Conservation (phyloP, 176 grass and related monocot species). For the Cenchrus fungigraminus region DNA sequence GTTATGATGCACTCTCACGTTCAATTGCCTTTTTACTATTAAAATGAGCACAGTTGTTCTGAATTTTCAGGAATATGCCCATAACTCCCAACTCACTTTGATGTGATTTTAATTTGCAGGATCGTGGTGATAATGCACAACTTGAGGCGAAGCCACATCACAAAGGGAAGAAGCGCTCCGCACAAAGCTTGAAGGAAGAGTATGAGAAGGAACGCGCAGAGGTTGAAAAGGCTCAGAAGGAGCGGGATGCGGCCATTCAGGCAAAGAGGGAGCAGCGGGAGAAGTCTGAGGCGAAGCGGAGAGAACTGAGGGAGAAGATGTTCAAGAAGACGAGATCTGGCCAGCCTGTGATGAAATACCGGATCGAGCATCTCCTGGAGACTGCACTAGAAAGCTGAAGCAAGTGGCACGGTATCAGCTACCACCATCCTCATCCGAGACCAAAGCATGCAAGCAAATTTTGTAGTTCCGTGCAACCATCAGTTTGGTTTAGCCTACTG, state of each 20-base stretch:
- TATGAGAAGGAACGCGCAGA: conserved; percentile 76
- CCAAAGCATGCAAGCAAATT: background rate
- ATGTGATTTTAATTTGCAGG: conserved; percentile 30
- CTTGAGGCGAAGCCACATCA: conserved; percentile 34
- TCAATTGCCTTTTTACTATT: background rate
- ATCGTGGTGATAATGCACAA: conserved; percentile 39
- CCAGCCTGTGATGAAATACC: conserved; percentile 87
- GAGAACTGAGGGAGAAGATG: conserved; percentile 74
- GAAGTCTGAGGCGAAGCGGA: conserved; percentile 64
- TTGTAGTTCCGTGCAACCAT: conserved; percentile 19
- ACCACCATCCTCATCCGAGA: background rate
- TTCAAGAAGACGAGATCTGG: conserved; percentile 92
- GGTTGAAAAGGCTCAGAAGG: conserved; percentile 71
- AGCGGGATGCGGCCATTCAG: conserved; percentile 59
- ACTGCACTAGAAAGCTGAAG: conserved; percentile 61
- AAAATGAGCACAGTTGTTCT: background rate
- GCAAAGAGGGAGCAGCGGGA: conserved; percentile 59
- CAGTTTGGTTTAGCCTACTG: background rate
- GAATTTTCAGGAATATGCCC: background rate
- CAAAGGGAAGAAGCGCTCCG: conserved; percentile 51
- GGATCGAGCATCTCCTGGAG: conserved; percentile 84
- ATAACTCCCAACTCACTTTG: background rate
- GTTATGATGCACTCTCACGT: background rate
- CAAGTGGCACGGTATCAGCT: conserved; percentile 32
- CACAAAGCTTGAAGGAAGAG: conserved; percentile 71